These are phyloP conservation scores for Entoloma clypeatum DNA, from an alignment of 1,284 basidiomycete species.

Conservation along the genomic window DNA sequence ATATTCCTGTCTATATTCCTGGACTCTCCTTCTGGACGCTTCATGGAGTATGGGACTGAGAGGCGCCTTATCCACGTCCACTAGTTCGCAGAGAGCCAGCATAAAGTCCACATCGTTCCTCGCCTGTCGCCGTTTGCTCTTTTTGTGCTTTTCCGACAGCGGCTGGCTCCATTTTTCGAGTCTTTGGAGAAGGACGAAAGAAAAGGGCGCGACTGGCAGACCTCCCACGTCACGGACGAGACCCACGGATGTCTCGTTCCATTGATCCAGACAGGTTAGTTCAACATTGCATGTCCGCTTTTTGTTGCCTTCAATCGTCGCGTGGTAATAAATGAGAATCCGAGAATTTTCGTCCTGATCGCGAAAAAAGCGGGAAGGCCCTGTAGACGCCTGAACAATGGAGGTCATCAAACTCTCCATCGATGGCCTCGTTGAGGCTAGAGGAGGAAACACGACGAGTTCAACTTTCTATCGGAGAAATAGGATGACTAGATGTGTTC, in stretches of 20 bases:
- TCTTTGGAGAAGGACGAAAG: constrained; percentile 11
- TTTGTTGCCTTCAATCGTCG: neutral
- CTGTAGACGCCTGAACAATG: constrained; percentile 5
- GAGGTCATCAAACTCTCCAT: constrained; percentile 7
- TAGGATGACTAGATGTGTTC: neutral
- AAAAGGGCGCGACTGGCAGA: constrained; percentile 12
- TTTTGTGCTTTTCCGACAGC: too few species aligned
- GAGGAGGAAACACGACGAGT: constrained; percentile 9
- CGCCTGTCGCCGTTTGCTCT: too few species aligned
- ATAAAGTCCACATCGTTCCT: neutral
- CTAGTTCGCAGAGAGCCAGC: neutral
- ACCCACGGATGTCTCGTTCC: constrained; percentile 1
- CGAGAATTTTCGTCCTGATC: neutral
- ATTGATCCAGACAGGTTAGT: constrained; percentile 4
- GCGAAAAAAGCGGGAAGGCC: constrained; percentile 6
- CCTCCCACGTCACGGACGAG: constrained; percentile 7
- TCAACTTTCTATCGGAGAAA: constrained; percentile 8
- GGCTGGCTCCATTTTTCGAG: constrained; percentile 10
- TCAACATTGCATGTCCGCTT: constrained; percentile 6
- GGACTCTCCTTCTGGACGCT: neutral
- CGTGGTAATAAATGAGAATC: constrained; percentile 4
- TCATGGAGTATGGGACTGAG: constrained; percentile 1
- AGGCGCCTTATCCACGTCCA: neutral
- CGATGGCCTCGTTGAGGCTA: neutral
- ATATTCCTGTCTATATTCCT: neutral